phyloP scores from a whole-genome alignment of 139 green algal genomes.

The Dunaliella primolecta region DNA sequence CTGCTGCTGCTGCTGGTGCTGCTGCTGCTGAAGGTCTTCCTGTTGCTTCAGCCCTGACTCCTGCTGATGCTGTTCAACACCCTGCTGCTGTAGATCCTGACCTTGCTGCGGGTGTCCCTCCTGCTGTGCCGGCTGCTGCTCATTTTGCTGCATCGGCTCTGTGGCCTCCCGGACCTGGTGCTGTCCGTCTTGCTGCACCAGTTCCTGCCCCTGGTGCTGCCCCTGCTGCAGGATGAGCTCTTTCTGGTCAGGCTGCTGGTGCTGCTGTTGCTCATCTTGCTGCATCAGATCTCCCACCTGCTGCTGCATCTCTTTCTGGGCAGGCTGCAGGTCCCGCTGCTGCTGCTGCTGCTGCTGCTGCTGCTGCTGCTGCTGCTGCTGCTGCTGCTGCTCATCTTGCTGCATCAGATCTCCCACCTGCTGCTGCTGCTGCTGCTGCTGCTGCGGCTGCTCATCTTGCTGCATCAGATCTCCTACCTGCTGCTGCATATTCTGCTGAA shows the following conservation, averaged over 20 bases:
- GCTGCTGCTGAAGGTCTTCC: too few species aligned
- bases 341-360: constrained; percentile 26
- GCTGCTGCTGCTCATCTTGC: constrained; percentile 46
- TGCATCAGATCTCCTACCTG: background rate
- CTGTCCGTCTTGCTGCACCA: background rate
- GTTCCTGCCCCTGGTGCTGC: background rate
- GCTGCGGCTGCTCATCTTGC: background rate
- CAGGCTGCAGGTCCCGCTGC: constrained; percentile 47
- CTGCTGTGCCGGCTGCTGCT: background rate
- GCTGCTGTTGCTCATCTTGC: background rate
- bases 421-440: constrained; percentile 52
- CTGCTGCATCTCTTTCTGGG: background rate
- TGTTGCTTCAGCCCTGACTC: too few species aligned
- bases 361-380: constrained; percentile 55
- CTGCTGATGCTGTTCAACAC: background rate
- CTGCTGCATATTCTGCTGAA: background rate
- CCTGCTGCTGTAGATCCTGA: too few species aligned
- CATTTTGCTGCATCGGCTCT: background rate
- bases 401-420: constrained; percentile 52
- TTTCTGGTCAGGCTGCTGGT: background rate
- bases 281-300: background rate
- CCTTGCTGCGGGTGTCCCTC: background rate
- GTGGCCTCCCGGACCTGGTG: background rate
- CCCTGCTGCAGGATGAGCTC: background rate
- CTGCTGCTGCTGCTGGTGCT: too few species aligned